Percentiles rank a stretch among this genome's conserved stretches.
Evolutionary conservation across 2,329 filamentous ascomycete genomes (phyloP).

Genomic region (Periconia sp.): DNA sequence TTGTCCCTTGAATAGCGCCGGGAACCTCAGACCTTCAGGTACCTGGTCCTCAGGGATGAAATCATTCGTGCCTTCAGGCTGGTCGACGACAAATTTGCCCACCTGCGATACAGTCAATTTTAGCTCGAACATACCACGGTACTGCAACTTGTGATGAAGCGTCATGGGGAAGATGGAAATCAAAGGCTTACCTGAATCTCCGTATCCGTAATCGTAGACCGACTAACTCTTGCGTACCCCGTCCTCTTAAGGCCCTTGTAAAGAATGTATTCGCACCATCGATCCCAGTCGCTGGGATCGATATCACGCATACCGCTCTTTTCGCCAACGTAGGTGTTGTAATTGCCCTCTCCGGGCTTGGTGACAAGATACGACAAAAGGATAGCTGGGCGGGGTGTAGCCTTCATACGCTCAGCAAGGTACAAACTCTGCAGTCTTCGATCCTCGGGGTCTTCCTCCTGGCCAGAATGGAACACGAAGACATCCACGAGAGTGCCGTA

Average conservation of each 20-base stretch:
- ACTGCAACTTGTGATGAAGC: background rate
- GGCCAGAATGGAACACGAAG: conserved; percentile 97
- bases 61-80: conserved; percentile 68
- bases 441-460: conserved; percentile 95
- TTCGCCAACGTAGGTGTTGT: conserved; percentile 91
- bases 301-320: conserved; percentile 93
- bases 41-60: conserved; percentile 76
- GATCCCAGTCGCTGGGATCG: conserved; percentile 89
- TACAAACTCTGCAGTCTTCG: conserved; percentile 86
- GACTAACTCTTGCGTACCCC: conserved; percentile 87
- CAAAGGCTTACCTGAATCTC: conserved; percentile 76
- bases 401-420: conserved; percentile 85
- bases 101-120: conserved; percentile 54
- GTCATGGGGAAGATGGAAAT: background rate
- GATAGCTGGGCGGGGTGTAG: conserved; percentile 78
- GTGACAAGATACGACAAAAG: conserved; percentile 92
- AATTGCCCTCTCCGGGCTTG: conserved; percentile 88
- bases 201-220: conserved; percentile 93
- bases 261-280: conserved; percentile 99
- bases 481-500: conserved; percentile 91
- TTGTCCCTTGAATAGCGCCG: conserved; percentile 79
- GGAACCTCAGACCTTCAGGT: conserved; percentile 80
- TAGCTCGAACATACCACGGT: conserved; percentile 10
- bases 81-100: conserved; percentile 89
- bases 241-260: conserved; percentile 87